Evolutionary conservation across 1,284 basidiomycete genomes (phyloP).

Genomic region (Microbotryum violaceum): DNA sequence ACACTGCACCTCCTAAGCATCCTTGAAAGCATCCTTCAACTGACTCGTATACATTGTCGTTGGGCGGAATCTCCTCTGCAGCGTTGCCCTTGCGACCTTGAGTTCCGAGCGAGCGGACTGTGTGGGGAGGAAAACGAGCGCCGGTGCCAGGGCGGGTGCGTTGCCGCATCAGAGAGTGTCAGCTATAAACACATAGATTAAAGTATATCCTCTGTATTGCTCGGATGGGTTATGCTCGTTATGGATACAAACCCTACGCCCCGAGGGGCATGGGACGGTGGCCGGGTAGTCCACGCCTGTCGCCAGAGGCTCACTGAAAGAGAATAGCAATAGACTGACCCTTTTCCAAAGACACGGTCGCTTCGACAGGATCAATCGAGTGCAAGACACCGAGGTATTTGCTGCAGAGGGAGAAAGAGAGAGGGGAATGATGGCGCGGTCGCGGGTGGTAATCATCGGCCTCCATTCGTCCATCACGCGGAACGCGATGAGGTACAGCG

Average conservation of each 20-base stretch:
- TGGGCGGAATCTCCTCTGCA: conserved; percentile 34
- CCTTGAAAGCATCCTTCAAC: background rate
- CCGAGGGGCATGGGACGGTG: no score
- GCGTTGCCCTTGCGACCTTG: conserved; percentile 36
- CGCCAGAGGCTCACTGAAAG: no score
- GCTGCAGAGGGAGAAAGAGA: conserved; percentile 13
- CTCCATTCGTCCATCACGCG: background rate
- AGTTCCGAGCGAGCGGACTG: conserved; percentile 38
- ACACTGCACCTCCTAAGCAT: background rate
- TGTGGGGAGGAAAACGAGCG: background rate
- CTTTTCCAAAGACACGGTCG: conserved; percentile 35
- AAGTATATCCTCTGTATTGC: background rate
- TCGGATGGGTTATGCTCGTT: background rate
- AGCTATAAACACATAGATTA: no score
- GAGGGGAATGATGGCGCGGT: background rate
- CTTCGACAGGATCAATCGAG: conserved; percentile 36
- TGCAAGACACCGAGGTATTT: conserved; percentile 33
- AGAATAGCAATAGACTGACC: conserved; percentile 4
- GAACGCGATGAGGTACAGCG: no score
- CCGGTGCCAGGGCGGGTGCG: background rate
- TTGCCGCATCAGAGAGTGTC: background rate
- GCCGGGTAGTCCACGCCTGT: background rate
- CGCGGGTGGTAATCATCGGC: background rate
- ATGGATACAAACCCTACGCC: no score
- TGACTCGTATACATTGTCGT: conserved; percentile 37